Evolutionary conservation across 148 eudicot genomes (phyloP).

Genomic region (Selenicereus undatus): DNA sequence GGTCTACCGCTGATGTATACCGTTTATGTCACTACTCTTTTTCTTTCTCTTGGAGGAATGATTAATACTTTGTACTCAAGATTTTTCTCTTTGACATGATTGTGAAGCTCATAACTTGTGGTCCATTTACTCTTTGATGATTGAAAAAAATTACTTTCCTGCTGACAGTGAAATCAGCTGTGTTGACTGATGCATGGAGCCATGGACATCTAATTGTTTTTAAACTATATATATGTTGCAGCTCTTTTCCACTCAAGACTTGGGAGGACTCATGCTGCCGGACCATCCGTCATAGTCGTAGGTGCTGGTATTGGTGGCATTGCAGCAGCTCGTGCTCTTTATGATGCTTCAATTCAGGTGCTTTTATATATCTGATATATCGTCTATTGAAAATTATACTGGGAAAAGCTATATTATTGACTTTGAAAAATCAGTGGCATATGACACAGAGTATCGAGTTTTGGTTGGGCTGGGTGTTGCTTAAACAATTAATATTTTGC

Average conservation of each 20-base stretch:
- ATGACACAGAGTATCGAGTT: neutral
- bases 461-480: neutral
- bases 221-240: constrained; percentile 26
- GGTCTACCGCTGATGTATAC: too few species aligned
- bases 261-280: constrained; percentile 38
- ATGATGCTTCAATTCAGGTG: constrained; percentile 93
- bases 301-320: constrained; percentile 94
- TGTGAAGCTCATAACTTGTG: neutral
- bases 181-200: neutral
- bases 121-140: neutral
- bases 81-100: neutral
- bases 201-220: neutral
- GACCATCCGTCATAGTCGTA: constrained; percentile 87
- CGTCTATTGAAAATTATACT: neutral
- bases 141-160: neutral
- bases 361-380: neutral
- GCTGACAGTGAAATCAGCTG: neutral
- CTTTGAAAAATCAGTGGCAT: neutral
- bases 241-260: constrained; percentile 53
- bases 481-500: neutral
- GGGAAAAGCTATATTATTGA: neutral
- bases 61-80: neutral
- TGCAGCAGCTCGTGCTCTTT: constrained; percentile 91
- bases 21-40: neutral
- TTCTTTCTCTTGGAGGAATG: neutral